Percentiles rank a stretch among this genome's conserved stretches.
These are phyloP conservation scores for Phytopythium sindhum DNA, from an alignment of 352 stramenopile genomes.

Conservation along the genomic window DNA sequence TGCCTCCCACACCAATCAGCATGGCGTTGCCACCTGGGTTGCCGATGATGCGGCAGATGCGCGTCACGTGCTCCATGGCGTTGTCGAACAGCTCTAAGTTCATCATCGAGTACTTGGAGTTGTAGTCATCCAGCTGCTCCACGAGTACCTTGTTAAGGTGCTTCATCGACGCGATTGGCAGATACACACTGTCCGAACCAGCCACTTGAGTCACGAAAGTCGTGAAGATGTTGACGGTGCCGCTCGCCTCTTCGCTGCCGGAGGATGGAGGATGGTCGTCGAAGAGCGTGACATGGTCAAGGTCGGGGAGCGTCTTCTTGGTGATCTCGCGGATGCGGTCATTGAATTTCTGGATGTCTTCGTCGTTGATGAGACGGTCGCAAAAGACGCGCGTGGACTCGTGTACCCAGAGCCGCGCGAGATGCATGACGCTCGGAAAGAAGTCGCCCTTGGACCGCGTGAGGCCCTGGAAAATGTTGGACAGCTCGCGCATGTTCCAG, in stretches of 20 bases:
- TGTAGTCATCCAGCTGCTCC: constrained; percentile 95
- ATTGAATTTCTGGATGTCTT: constrained; percentile 92
- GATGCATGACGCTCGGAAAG: constrained; percentile 81
- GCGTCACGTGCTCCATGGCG: constrained; percentile 96
- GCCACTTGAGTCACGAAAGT: constrained; percentile 88
- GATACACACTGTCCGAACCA: constrained; percentile 68
- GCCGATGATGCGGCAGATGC: constrained; percentile 96
- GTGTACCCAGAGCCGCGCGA: constrained; percentile 94
- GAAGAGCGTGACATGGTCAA: constrained; percentile 86
- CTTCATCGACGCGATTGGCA: constrained; percentile 77
- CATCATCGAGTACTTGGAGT: constrained; percentile 98
- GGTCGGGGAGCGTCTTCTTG: constrained; percentile 90
- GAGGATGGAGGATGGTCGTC: constrained; percentile 42
- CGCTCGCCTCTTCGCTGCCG: constrained; percentile 17
- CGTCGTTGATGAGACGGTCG: constrained; percentile 95
- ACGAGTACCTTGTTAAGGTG: constrained; percentile 89
- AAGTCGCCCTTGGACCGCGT: constrained; percentile 92
- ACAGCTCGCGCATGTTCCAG: constrained; percentile 97
- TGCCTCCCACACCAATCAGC: constrained; percentile 96
- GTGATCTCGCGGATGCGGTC: constrained; percentile 90
- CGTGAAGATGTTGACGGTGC: constrained; percentile 92
- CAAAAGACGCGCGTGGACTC: constrained; percentile 97
- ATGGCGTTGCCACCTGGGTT: constrained; percentile 96
- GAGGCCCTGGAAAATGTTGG: constrained; percentile 95
- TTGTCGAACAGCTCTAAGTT: constrained; percentile 98